Evolutionary conservation across 345 rosid species (phyloP).

Genomic region (Garcia nutans): DNA sequence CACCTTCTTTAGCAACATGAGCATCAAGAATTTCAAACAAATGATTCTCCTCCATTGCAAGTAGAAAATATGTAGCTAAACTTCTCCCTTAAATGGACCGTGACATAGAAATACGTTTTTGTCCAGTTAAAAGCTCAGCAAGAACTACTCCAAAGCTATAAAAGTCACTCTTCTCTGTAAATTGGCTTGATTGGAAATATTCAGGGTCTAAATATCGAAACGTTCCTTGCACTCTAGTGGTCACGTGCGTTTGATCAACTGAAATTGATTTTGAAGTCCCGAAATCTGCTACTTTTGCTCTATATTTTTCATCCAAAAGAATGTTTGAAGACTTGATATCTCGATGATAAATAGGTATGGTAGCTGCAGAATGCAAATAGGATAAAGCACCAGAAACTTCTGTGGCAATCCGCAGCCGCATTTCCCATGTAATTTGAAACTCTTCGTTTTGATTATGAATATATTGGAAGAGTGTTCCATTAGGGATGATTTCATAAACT

Average conservation of each 20-base stretch:
- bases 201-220: background rate
- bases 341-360: background rate
- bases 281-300: background rate
- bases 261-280: background rate
- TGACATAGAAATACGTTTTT: background rate
- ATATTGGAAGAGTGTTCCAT: conserved; percentile 2
- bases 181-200: background rate
- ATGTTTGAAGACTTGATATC: conserved; percentile 4
- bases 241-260: conserved; percentile 1
- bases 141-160: background rate
- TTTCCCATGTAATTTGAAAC: background rate
- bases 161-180: background rate
- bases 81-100: background rate
- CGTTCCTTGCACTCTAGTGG: background rate
- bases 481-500: conserved; percentile 2
- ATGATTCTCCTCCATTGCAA: background rate
- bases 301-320: background rate
- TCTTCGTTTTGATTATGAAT: background rate
- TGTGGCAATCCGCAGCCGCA: background rate
- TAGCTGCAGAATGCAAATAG: conserved; percentile 3
- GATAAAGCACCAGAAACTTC: background rate
- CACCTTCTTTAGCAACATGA: background rate
- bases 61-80: background rate
- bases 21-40: background rate
- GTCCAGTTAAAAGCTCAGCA: background rate